Percentiles rank a stretch among this genome's conserved stretches.
Conservation (phyloP, 2,329 filamentous ascomycete genomes). For the Camptophora hylomeconis region DNA sequence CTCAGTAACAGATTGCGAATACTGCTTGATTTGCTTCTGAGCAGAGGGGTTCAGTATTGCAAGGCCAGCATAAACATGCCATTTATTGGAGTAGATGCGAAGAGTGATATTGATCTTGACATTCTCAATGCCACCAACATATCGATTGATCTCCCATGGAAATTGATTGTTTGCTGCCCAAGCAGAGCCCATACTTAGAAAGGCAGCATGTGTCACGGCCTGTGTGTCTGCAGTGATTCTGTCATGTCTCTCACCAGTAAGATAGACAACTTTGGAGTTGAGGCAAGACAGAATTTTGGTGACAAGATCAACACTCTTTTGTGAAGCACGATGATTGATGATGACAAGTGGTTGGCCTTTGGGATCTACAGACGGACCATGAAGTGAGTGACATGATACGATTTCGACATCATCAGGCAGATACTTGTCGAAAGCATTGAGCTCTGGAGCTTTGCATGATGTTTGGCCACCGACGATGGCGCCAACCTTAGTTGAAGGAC, state of each 20-base stretch:
- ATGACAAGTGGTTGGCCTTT: conserved; percentile 80
- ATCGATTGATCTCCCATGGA: conserved; percentile 91
- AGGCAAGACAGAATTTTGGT: conserved; percentile 73
- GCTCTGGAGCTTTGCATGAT: conserved; percentile 94
- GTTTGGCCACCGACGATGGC: conserved; percentile 96
- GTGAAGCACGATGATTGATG: conserved; percentile 80
- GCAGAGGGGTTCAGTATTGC: conserved; percentile 94
- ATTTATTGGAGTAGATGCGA: conserved; percentile 96
- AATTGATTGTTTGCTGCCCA: conserved; percentile 95
- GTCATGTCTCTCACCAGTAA: conserved; percentile 79
- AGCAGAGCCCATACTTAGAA: conserved; percentile 92
- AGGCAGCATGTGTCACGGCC: conserved; percentile 93
- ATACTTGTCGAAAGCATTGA: conserved; percentile 80
- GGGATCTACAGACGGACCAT: conserved; percentile 81
- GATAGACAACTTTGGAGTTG: conserved; percentile 71
- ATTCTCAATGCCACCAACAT: conserved; percentile 94
- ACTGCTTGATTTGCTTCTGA: conserved; percentile 84
- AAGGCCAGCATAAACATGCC: conserved; percentile 97
- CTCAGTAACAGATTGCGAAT: conserved; percentile 81
- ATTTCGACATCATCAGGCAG: conserved; percentile 83
- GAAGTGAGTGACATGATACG: conserved; percentile 89
- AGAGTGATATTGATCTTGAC: conserved; percentile 98
- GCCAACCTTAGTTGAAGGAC: conserved; percentile 84
- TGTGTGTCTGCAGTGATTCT: conserved; percentile 97
- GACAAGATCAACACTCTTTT: conserved; percentile 63